Conservation (phyloP, 2,329 filamentous ascomycete species). For the Knufia petricola region DNA sequence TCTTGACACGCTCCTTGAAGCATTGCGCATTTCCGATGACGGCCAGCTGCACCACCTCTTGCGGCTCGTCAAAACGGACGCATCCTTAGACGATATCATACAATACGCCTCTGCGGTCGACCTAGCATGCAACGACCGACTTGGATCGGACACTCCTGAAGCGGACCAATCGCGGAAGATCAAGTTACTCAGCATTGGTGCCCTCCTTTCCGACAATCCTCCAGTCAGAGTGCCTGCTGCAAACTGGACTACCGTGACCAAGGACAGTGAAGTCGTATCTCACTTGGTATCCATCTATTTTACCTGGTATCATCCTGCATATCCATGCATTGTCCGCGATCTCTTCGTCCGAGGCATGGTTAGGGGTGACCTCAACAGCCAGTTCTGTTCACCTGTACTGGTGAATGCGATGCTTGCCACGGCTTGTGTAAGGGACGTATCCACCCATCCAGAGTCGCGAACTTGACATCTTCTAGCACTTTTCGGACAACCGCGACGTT, state of each 20-base stretch:
- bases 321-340: constrained; percentile 27
- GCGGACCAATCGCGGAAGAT: neutral
- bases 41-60: constrained; percentile 25
- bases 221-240: constrained; percentile 10
- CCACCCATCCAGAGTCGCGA: neutral
- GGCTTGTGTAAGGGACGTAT: constrained; percentile 8
- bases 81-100: constrained; percentile 24
- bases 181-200: constrained; percentile 7
- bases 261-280: constrained; percentile 26
- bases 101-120: constrained; percentile 16
- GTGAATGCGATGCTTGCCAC: constrained; percentile 28
- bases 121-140: neutral
- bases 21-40: constrained; percentile 24
- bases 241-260: constrained; percentile 27
- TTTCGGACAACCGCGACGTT: constrained; percentile 29
- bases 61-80: constrained; percentile 25
- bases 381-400: constrained; percentile 28
- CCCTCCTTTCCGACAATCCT: neutral
- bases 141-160: neutral
- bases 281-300: constrained; percentile 28
- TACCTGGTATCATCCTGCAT: constrained; percentile 27
- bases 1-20: constrained; percentile 26
- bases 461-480: constrained; percentile 21
- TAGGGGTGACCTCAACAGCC: constrained; percentile 21
- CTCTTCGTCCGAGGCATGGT: constrained; percentile 27